These are phyloP conservation scores for Sporisorium scitamineum DNA, from an alignment of 1,284 basidiomycete species.

Conservation along the genomic window DNA sequence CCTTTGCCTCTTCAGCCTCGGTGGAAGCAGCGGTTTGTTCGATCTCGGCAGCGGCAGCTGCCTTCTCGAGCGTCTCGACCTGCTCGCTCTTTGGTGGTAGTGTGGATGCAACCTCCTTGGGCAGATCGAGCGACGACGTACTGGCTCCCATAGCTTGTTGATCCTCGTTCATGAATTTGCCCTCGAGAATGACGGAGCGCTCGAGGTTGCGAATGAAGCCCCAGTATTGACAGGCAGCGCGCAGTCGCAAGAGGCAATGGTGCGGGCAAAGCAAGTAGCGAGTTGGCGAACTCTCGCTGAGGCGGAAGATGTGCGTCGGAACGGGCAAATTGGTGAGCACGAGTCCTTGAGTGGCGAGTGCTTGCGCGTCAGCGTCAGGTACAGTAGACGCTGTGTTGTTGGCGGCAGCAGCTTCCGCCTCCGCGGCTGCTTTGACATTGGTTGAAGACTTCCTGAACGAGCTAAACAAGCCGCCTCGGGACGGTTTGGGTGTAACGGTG, in stretches of 20 bases:
- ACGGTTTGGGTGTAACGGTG: conserved; percentile 44
- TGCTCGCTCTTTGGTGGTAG: conserved; percentile 26
- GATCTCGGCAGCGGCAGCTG: conserved; percentile 29
- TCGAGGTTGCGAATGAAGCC: conserved; percentile 65
- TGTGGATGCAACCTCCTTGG: conserved; percentile 12
- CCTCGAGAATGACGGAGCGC: conserved; percentile 65
- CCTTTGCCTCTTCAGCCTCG: conserved; percentile 2
- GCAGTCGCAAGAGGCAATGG: conserved; percentile 62
- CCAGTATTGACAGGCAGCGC: conserved; percentile 66
- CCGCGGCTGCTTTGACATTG: conserved; percentile 19
- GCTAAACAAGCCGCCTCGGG: conserved; percentile 50
- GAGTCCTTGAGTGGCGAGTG: not conserved
- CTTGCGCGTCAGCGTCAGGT: conserved; percentile 13
- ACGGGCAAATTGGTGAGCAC: conserved; percentile 44
- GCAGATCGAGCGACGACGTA: conserved; percentile 17
- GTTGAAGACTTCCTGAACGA: conserved; percentile 39
- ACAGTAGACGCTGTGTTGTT: conserved; percentile 2
- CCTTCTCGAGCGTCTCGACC: conserved; percentile 37
- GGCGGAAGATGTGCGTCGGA: conserved; percentile 67
- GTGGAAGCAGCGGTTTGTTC: not conserved
- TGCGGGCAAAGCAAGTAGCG: conserved; percentile 67
- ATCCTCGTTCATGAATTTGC: conserved; percentile 60
- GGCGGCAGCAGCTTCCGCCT: conserved; percentile 7
- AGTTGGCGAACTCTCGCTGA: conserved; percentile 56
- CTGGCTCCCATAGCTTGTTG: conserved; percentile 13